Base-by-base conservation (phyloP, 495 filamentous ascomycete species). In the Annulohypoxylon moriforme region DNA sequence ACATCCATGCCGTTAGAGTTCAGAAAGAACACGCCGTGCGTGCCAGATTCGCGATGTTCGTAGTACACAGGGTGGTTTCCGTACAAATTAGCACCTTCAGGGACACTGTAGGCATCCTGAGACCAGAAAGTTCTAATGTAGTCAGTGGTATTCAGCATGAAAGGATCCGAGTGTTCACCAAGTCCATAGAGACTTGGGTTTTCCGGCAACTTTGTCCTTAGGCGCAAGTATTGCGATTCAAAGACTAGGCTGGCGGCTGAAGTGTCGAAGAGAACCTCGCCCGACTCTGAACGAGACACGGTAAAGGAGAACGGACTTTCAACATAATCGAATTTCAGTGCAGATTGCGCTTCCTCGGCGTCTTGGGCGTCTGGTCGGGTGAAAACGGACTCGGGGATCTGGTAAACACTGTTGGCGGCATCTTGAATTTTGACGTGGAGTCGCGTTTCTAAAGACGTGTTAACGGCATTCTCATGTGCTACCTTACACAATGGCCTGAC, bases 1-100 rank as follows among this genome's bases (percentile, higher is more conserved):
- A 97, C 84, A 67, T 97, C 93, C 91, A 96, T 95, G 13, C 93
- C 94, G 74, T 94, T 93, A 42, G 89, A 91, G 78, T 93, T 94
- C 68, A 94, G 79, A 55, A 96, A 82, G 79, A 97, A 92, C 20
- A 96, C 93, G 42, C 91, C 94, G 76, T 96, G 93, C 2, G 92
- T 91, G 14, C 91, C 90, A 11, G 83, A 78, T 18, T 79, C 79
- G 9, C 94, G 88, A 75, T 93, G 90, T 66, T 96, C 94, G 69
- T 91, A 90, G 80, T 97, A 97, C 11, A 97, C 83, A 0, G 94
- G 94, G 72, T 97, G 94, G 67, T 86, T 89, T 5, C 93, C 92
- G 70, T 97, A 97, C 20, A 96, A 77, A 75, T 97, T 97, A n/a
- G 86, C 83, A 3, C 75, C 75, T 6, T 71, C 65, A 10, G 81